phyloP scores from a whole-genome alignment of 352 stramenopile species.

The Blastocystis sp. region DNA sequence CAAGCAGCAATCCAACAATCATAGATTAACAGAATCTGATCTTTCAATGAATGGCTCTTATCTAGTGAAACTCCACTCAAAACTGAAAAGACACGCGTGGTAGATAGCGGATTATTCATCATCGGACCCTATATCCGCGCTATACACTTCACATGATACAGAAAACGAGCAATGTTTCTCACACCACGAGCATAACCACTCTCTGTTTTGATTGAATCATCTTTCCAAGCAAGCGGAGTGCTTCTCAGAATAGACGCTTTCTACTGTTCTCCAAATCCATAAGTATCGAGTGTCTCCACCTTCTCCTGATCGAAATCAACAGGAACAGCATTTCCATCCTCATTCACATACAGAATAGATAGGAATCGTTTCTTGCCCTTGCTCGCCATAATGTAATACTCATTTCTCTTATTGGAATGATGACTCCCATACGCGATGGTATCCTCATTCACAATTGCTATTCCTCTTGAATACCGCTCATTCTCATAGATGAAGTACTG shows the following conservation, averaged over 20 bases:
- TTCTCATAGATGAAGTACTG: too few species aligned
- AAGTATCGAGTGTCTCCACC: slow-evolving; percentile 1
- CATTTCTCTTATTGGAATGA: background rate
- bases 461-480: too few species aligned
- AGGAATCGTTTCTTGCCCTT: background rate
- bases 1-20: too few species aligned
- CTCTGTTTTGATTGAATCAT: background rate
- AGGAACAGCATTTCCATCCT: background rate
- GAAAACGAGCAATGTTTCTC: too few species aligned
- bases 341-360: background rate
- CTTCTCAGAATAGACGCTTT: background rate
- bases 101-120: too few species aligned
- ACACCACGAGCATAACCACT: too few species aligned
- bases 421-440: background rate
- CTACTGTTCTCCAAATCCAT: background rate
- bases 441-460: background rate
- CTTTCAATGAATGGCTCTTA: too few species aligned
- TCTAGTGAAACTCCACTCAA: too few species aligned
- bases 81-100: too few species aligned
- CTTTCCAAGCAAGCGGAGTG: slow-evolving; percentile 39
- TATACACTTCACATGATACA: too few species aligned
- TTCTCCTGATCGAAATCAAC: background rate
- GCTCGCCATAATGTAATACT: background rate
- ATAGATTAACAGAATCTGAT: too few species aligned
- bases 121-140: too few species aligned